Evolutionary conservation across 768 basidiomycete species (phyloP), one percentile per base, ranked within the genome.

Genomic region (Clathrus columnatus): DNA sequence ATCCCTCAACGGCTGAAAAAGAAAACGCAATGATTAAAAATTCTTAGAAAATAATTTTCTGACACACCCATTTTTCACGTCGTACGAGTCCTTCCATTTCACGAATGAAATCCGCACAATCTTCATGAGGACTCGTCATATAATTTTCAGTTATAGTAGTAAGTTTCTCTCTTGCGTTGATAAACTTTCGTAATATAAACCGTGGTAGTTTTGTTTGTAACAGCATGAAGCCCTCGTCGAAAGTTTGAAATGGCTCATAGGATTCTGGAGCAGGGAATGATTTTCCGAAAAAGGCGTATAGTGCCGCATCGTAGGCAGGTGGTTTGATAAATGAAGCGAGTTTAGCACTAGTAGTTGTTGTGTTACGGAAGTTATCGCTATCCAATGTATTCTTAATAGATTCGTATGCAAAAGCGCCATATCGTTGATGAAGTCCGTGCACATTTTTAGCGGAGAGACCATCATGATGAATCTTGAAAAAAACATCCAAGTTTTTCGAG

Each of bases 221-320:
- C 2, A 65, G 41, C 21, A 46, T 59, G 48, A 66, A 62, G 2
- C 32, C 50, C n/a, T 59, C 58, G 54, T 65, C 63, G 44, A 66
- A 67, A 5, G 44, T 50, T 20, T 23, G 23, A 53, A 66, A 67
- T 29, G 50, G 32, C 32, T 36, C 41, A 18, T 51, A 51, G 4
- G 50, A 51, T 32, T 32, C 24, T 5, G n/a, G 18, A 6, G 58
- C 59, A 6, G 63, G 62, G 47, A 67, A 64, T 7, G 29, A 4
- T 18, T 43, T 10, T 16, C 66, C 65, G 23, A 65, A 63, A 5
- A 62, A 55, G 1, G 66, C 59, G 17, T 55, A 27, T 2, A 54
- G 43, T 0, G 62, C 59, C 10, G 65, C 60, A 18, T 51, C 36
- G 54, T 58, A 65, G 4, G 58, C 60, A 16, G 60, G 50, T n/a